Conservation (phyloP, 495 filamentous ascomycete species). For the Hypoxylon perforatum region DNA sequence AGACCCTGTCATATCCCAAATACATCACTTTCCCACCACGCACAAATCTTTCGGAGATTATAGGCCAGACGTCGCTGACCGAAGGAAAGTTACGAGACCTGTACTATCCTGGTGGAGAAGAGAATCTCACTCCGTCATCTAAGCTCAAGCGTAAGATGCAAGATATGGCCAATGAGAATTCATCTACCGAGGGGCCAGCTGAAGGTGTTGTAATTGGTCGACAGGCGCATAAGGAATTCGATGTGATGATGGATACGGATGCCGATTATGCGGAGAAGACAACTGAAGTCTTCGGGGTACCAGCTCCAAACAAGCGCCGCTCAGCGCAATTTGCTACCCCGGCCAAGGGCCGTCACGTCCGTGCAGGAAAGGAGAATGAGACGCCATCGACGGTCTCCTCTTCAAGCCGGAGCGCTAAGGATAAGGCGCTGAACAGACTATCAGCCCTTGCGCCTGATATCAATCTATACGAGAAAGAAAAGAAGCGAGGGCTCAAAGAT, state of each 20-base stretch:
- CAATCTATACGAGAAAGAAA: slow-evolving; percentile 91
- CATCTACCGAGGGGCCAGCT: slow-evolving; percentile 36
- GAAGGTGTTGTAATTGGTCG: slow-evolving; percentile 41
- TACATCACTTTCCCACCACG: slow-evolving; percentile 86
- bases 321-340: slow-evolving; percentile 52
- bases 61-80: slow-evolving; percentile 78
- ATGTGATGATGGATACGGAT: slow-evolving; percentile 46
- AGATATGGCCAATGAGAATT: slow-evolving; percentile 53
- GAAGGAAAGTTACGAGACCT: slow-evolving; percentile 47
- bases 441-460: slow-evolving; percentile 85
- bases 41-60: slow-evolving; percentile 92
- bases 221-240: slow-evolving; percentile 47
- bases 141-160: slow-evolving; percentile 56
- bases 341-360: slow-evolving; percentile 53
- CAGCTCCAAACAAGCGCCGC: slow-evolving; percentile 32
- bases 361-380: slow-evolving; percentile 82
- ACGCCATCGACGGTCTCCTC: slow-evolving; percentile 73
- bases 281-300: slow-evolving; percentile 41
- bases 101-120: slow-evolving; percentile 55
- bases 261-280: slow-evolving; percentile 36
- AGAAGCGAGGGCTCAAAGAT: slow-evolving; percentile 78
- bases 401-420: slow-evolving; percentile 87
- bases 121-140: slow-evolving; percentile 41
- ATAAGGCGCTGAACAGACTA: slow-evolving; percentile 77
- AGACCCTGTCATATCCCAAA: slow-evolving; percentile 71